Percentiles rank a stretch among this genome's conserved stretches.
Conservation (phyloP, 2,329 filamentous ascomycete genomes). For the Phialophora expanda region DNA sequence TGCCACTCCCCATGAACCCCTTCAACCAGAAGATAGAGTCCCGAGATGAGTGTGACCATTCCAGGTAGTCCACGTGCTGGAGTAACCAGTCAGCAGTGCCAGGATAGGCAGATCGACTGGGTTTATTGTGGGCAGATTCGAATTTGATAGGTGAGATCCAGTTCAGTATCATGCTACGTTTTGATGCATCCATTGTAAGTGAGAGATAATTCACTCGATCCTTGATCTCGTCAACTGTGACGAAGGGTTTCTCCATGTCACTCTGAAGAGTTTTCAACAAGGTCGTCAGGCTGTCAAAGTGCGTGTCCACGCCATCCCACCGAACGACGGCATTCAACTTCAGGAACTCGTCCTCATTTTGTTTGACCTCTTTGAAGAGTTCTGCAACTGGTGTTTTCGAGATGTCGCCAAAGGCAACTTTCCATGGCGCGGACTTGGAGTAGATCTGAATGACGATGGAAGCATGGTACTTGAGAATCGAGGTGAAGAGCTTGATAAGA, state of each 20-base stretch:
- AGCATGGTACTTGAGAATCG: neutral
- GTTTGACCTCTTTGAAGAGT: neutral
- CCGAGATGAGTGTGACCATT: neutral
- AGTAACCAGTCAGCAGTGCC: neutral
- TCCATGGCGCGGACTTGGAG: neutral
- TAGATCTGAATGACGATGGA: neutral
- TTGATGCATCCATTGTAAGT: neutral
- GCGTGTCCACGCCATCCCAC: neutral
- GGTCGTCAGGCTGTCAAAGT: neutral
- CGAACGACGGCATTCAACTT: neutral
- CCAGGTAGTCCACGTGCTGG: neutral
- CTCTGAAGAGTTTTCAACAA: neutral
- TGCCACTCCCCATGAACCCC: neutral
- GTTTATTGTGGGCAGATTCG: slow-evolving; percentile 2
- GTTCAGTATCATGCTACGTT: neutral
- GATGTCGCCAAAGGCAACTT: neutral
- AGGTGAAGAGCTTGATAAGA: neutral
- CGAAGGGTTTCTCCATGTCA: neutral
- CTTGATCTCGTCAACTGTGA: neutral
- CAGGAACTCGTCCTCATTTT: neutral
- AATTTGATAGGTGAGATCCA: slow-evolving; percentile 1
- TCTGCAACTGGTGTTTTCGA: neutral
- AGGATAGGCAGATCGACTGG: neutral
- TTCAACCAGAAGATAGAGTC: neutral
- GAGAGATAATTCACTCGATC: neutral